Conservation (phyloP, 1,139 yeast species). For the Kodamaea derodonti region DNA sequence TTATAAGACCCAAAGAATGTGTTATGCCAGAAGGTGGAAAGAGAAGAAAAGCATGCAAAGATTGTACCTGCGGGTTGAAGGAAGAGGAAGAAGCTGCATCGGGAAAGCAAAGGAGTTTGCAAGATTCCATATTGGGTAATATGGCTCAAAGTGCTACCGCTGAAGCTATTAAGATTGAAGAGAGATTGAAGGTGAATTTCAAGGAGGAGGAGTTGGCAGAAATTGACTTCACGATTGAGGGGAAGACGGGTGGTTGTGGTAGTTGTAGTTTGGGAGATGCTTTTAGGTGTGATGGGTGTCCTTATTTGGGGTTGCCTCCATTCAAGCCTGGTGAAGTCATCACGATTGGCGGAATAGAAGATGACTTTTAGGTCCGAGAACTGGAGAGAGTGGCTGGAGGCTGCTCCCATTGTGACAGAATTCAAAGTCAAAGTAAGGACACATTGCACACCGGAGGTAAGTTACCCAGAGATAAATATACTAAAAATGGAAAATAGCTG, state of each 20-base stretch:
- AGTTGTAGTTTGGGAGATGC: slow-evolving; percentile 98
- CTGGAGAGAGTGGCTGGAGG: not conserved
- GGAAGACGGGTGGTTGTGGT: slow-evolving; percentile 95
- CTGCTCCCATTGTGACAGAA: no score
- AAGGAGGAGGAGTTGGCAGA: slow-evolving; percentile 70
- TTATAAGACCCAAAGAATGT: slow-evolving; percentile 48
- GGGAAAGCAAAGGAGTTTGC: slow-evolving; percentile 44
- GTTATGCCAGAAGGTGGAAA: slow-evolving; percentile 54
- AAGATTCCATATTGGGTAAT: slow-evolving; percentile 40
- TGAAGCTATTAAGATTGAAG: slow-evolving; percentile 54
- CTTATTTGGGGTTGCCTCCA: slow-evolving; percentile 93
- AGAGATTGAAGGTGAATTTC: slow-evolving; percentile 52
- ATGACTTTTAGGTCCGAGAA: slow-evolving; percentile 27
- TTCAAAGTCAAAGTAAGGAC: no score
- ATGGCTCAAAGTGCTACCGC: slow-evolving; percentile 51
- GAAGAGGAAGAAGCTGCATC: slow-evolving; percentile 67
- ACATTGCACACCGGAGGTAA: no score
- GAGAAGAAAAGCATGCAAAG: slow-evolving; percentile 89
- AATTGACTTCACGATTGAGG: slow-evolving; percentile 91
- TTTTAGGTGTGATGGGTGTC: slow-evolving; percentile 97
- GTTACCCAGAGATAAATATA: no score
- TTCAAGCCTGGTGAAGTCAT: slow-evolving; percentile 91
- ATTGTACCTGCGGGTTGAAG: slow-evolving; percentile 94
- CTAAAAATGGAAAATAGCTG: no score
- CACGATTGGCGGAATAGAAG: slow-evolving; percentile 51